Conservation (phyloP, 257 asterid genomes). For the Fraxinus americana region DNA sequence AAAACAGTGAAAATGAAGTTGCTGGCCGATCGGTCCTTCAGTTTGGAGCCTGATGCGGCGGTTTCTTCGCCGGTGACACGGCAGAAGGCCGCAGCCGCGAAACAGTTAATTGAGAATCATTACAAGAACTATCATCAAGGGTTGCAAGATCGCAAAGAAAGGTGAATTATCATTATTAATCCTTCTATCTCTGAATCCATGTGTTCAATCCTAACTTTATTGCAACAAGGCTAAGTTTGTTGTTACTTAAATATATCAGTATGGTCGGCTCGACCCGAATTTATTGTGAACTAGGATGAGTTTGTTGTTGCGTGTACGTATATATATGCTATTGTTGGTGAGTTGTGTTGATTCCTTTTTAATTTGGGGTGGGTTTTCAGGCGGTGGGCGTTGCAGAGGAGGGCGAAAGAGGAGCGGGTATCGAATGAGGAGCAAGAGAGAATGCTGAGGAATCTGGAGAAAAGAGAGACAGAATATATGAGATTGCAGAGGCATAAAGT, state of each 20-base stretch:
- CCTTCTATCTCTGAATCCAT: too few relatives aligned
- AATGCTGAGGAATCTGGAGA: slow-evolving; percentile 90
- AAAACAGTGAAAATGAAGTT: slow-evolving; percentile 50
- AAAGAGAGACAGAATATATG: slow-evolving; percentile 91
- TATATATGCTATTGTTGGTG: not conserved
- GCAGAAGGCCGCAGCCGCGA: slow-evolving; percentile 95
- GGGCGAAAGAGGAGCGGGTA: slow-evolving; percentile 80
- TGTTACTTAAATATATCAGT: not conserved
- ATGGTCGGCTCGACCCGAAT: too few relatives aligned
- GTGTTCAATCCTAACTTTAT: not conserved
- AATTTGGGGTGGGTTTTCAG: slow-evolving; percentile 34
- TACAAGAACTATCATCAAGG: slow-evolving; percentile 91
- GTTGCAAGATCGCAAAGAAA: slow-evolving; percentile 89
- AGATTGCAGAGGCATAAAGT: slow-evolving; percentile 98
- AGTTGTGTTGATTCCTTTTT: not conserved
- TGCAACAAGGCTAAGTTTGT: not conserved
- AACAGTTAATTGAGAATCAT: slow-evolving; percentile 93
- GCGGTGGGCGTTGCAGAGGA: slow-evolving; percentile 88
- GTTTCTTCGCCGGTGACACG: slow-evolving; percentile 92
- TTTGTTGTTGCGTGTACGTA: not conserved
- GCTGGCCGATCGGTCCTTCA: slow-evolving; percentile 41
- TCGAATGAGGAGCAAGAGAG: slow-evolving; percentile 86
- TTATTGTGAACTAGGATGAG: too few relatives aligned
- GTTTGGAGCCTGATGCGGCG: slow-evolving; percentile 71
- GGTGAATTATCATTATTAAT: slow-evolving; percentile 39